Conservation (phyloP, 2,329 filamentous ascomycete species). For the Diaporthe sp. region DNA sequence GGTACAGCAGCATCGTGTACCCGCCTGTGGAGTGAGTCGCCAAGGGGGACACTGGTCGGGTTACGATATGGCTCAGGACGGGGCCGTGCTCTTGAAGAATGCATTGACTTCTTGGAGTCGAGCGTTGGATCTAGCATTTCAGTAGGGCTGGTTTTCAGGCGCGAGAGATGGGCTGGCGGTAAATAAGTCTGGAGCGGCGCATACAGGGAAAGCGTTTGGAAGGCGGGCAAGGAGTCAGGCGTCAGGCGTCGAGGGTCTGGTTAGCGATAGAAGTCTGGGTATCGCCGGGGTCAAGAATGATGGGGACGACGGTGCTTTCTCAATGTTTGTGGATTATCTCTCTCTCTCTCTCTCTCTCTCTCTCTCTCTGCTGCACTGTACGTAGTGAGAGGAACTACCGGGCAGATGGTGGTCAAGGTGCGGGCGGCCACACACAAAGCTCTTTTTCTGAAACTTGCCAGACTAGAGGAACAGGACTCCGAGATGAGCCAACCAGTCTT, state of each 20-base stretch:
- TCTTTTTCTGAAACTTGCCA: not conserved
- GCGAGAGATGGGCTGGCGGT: not conserved
- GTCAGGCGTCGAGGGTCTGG: not conserved
- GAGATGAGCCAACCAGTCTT: not conserved
- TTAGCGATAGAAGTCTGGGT: not conserved
- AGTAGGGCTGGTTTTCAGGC: not conserved
- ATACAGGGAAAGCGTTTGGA: not conserved
- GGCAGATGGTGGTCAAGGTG: not conserved
- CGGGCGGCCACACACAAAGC: not conserved
- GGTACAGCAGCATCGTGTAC: slow-evolving; percentile 26
- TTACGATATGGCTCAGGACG: not conserved
- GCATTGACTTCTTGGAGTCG: not conserved
- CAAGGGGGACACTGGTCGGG: not conserved
- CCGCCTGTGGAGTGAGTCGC: slow-evolving; percentile 3
- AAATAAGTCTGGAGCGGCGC: not conserved
- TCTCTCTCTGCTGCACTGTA: not conserved
- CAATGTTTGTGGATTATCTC: not conserved
- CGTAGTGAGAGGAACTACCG: no score
- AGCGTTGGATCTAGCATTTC: not conserved
- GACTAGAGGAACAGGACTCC: not conserved
- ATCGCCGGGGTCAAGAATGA: not conserved
- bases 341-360: no score
- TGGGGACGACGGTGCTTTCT: not conserved
- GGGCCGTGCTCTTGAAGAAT: not conserved
- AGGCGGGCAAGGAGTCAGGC: slow-evolving; percentile 4